phyloP scores from a whole-genome alignment of 1,284 basidiomycete species.

The Rhizoctonia solani region DNA sequence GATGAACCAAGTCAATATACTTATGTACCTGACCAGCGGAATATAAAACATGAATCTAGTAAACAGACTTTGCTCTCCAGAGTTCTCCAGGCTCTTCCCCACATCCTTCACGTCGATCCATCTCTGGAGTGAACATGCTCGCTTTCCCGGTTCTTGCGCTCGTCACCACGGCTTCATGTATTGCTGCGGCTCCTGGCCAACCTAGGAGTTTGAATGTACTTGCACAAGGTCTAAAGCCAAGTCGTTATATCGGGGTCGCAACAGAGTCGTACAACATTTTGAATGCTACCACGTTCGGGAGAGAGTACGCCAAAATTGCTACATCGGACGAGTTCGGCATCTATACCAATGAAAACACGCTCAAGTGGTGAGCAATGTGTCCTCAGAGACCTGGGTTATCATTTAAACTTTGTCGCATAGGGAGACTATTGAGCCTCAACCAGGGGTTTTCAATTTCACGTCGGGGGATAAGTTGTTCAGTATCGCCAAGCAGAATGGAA shows the following conservation, averaged over 20 bases:
- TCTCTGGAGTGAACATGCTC: slow-evolving; percentile 5
- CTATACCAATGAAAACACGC: slow-evolving; percentile 38
- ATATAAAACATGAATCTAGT: slow-evolving; percentile 16
- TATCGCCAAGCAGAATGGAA: slow-evolving; percentile 30
- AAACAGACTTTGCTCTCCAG: slow-evolving; percentile 1
- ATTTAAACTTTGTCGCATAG: not conserved
- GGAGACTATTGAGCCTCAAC: slow-evolving; percentile 31
- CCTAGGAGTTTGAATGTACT: slow-evolving; percentile 22
- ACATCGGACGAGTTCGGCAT: slow-evolving; percentile 36
- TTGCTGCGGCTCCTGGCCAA: not conserved
- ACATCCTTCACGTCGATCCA: not conserved
- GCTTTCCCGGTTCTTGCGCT: slow-evolving; percentile 7
- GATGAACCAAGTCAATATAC: not conserved
- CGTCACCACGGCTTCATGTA: not conserved
- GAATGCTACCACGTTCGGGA: slow-evolving; percentile 32
- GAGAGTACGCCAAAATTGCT: slow-evolving; percentile 28
- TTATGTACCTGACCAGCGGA: not conserved
- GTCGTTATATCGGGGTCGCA: slow-evolving; percentile 30
- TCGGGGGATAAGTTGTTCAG: slow-evolving; percentile 30
- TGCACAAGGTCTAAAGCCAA: slow-evolving; percentile 14
- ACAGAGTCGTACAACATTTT: slow-evolving; percentile 33
- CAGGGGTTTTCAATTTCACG: slow-evolving; percentile 36
- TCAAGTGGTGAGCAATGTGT: slow-evolving; percentile 37
- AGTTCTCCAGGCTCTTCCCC: slow-evolving; percentile 34
- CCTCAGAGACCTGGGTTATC: not conserved